Evolutionary conservation across 495 filamentous ascomycete species (phyloP), one percentile per base, ranked within the genome.

Genomic region (Xylaria palmicola): DNA sequence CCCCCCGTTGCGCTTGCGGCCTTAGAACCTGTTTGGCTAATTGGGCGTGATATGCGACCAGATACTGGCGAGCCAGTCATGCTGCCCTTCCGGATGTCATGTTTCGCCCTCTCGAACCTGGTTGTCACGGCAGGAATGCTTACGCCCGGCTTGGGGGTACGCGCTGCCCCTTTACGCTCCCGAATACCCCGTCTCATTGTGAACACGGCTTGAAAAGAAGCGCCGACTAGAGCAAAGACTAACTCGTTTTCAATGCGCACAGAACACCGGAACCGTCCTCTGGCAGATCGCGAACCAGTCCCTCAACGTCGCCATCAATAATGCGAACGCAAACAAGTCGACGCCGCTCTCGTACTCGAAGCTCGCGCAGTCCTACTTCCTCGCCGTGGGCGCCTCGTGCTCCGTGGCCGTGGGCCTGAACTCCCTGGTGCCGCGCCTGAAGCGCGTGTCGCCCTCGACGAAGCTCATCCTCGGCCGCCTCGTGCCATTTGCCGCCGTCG

Each of bases 261-360:
- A 92, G 86, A 97, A 90, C 40, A 84, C 86, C 22, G 94, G 93
- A 29, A 97, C 91, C 6, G 82, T 98, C 34, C 86, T 87, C 63
- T 98, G 94, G 94, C 94, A 98, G 79, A 86, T 97, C 56, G 85
- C 90, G 44, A 98, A 98, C 75, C 94, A 98, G 74, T 96, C 92
- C 12, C 90, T 98, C 62, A 98, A 98, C 69, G 94, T 98, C 17
- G 92, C 90, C 41, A 94, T 98, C 81, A 98, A 98, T 83, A 90
- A 84, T 73, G 87, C 92, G 71, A 98, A 98, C 75, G 89, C 94
- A 39, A 98, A 98, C 83, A 98, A 98, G 70, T 95, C 91, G 17
- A 90, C 91, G 1, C 89, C 93, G 0, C 81, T 97, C 2, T 89
- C 90, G 27, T 82, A 83, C 59, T 84, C 86, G 6, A 91, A 91